Percentiles rank a stretch among this genome's conserved stretches.
Evolutionary conservation across 108 stramenopile genomes (phyloP).

Genomic region (Ochromonas danica): DNA sequence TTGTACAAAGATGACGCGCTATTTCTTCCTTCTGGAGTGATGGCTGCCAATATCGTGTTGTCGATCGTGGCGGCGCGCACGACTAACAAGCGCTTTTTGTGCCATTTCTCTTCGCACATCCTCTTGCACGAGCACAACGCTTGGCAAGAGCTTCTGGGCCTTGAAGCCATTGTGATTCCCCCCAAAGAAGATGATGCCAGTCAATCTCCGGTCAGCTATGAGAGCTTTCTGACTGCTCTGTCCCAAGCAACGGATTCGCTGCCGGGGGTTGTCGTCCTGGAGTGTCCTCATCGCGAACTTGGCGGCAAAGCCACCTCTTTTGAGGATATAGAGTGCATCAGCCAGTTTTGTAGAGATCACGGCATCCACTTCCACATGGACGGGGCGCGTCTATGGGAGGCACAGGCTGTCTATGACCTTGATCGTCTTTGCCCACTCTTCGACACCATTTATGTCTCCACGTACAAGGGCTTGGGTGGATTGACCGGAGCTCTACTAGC

Average conservation of each 20-base stretch:
- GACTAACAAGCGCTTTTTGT: slow-evolving; percentile 49
- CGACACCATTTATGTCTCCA: slow-evolving; percentile 71
- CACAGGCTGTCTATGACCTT: slow-evolving; percentile 38
- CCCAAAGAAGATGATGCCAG: slow-evolving; percentile 4
- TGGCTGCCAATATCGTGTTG: slow-evolving; percentile 72
- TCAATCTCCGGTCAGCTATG: neutral
- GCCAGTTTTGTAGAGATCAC: slow-evolving; percentile 43
- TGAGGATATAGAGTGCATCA: slow-evolving; percentile 61
- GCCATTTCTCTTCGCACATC: slow-evolving; percentile 69
- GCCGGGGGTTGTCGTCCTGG: slow-evolving; percentile 58
- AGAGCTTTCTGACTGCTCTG: slow-evolving; percentile 36
- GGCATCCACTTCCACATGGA: slow-evolving; percentile 70
- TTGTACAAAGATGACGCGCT: slow-evolving; percentile 73
- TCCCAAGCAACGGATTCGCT: neutral
- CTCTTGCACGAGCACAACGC: slow-evolving; percentile 67
- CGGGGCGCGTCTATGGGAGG: slow-evolving; percentile 78
- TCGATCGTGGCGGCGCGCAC: slow-evolving; percentile 53
- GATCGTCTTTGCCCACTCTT: slow-evolving; percentile 57
- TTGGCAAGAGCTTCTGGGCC: slow-evolving; percentile 56
- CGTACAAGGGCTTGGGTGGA: slow-evolving; percentile 75
- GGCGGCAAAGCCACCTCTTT: slow-evolving; percentile 72
- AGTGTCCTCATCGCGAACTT: slow-evolving; percentile 75
- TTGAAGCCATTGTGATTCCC: slow-evolving; percentile 50
- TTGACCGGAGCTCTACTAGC: slow-evolving; percentile 71
- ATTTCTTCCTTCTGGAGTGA: slow-evolving; percentile 71